Evolutionary conservation across 805 yeast species (phyloP).

Genomic region (Ogataea sp.): DNA sequence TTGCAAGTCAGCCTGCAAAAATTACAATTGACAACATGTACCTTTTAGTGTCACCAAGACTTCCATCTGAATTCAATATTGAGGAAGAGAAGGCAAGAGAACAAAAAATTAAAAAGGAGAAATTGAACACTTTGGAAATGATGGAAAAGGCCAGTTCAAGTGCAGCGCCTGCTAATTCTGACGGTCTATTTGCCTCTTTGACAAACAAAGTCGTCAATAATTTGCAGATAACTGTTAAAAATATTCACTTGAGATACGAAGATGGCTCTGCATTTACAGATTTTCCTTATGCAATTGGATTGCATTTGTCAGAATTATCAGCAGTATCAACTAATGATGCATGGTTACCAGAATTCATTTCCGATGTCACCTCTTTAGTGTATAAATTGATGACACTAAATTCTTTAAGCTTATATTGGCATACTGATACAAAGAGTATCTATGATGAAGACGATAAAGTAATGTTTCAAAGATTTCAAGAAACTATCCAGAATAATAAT

Average conservation of each 20-base stretch:
- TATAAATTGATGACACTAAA: constrained; percentile 71
- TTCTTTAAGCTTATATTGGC: constrained; percentile 76
- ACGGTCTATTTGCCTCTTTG: constrained; percentile 30
- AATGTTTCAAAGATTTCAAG: constrained; percentile 40
- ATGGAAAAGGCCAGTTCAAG: constrained; percentile 38
- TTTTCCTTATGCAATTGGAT: constrained; percentile 72
- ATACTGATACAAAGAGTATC: constrained; percentile 52
- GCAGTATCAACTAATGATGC: constrained; percentile 82
- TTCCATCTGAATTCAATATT: constrained; percentile 43
- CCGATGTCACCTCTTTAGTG: constrained; percentile 57
- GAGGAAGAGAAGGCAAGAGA: constrained; percentile 55
- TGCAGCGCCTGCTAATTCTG: constrained; percentile 15
- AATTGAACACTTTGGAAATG: constrained; percentile 58
- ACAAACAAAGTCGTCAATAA: constrained; percentile 89
- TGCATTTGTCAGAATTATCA: constrained; percentile 77
- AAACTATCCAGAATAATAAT: constrained; percentile 28
- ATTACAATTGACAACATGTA: constrained; percentile 81
- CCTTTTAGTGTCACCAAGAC: constrained; percentile 69
- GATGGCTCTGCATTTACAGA: constrained; percentile 68
- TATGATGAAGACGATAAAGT: constrained; percentile 39
- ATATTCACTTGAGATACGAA: constrained; percentile 89
- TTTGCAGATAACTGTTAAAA: constrained; percentile 81
- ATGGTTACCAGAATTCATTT: constrained; percentile 83
- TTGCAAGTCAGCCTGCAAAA: constrained; percentile 88
- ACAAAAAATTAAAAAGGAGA: constrained; percentile 55